phyloP scores from a whole-genome alignment of 2,329 filamentous ascomycete genomes.

The Colletotrichum caudatum region DNA sequence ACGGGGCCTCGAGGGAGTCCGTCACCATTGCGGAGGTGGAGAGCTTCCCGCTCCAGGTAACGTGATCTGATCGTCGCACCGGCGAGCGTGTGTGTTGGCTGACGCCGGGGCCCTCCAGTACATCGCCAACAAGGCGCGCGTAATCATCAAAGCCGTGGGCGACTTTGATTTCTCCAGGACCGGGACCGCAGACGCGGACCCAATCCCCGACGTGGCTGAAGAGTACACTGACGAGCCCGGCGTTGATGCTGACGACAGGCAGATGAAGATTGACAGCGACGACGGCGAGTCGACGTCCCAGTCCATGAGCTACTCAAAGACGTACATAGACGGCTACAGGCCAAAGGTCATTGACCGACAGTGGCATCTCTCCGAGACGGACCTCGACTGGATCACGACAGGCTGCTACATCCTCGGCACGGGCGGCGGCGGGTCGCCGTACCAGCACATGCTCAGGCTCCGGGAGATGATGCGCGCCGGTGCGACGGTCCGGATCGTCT shows the following conservation, averaged over 20 bases:
- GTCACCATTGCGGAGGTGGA: slow-evolving; percentile 66
- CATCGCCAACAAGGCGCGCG: slow-evolving; percentile 64
- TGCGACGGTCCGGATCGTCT: slow-evolving; percentile 60
- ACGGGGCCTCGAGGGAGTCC: slow-evolving; percentile 58
- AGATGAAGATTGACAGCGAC: background rate
- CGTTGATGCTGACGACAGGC: background rate
- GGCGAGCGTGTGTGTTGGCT: slow-evolving; percentile 19
- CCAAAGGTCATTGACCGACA: slow-evolving; percentile 49
- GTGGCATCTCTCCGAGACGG: slow-evolving; percentile 54
- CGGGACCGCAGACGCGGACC: background rate
- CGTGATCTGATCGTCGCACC: background rate
- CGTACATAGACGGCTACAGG: slow-evolving; percentile 50
- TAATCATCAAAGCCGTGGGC: slow-evolving; percentile 70
- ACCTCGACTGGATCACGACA: slow-evolving; percentile 52
- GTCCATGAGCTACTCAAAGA: background rate
- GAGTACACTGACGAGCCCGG: background rate
- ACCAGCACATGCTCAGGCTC: slow-evolving; percentile 59
- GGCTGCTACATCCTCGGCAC: slow-evolving; percentile 54
- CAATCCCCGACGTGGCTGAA: background rate
- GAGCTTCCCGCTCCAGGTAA: slow-evolving; percentile 64
- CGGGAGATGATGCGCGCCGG: slow-evolving; percentile 64
- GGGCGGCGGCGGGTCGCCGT: slow-evolving; percentile 53
- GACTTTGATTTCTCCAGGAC: slow-evolving; percentile 60
- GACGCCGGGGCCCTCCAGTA: slow-evolving; percentile 51
- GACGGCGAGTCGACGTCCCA: slow-evolving; percentile 37